phyloP scores from a whole-genome alignment of 345 rosid species.

The Orychophragmus violaceus region DNA sequence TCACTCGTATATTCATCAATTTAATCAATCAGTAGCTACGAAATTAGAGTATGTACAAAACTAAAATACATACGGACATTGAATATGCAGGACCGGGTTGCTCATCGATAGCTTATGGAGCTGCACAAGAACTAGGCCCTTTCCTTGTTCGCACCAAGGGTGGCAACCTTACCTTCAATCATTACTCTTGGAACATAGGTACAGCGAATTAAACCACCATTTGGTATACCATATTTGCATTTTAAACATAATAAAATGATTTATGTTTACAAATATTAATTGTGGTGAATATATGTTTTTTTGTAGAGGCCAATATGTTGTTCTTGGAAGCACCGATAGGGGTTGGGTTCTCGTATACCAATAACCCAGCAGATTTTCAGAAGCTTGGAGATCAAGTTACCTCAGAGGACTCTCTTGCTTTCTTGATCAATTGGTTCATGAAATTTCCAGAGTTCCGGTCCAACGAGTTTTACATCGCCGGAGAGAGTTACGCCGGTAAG shows the following conservation, averaged over 20 bases:
- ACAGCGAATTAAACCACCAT: neutral
- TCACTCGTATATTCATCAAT: neutral
- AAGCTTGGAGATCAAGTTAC: constrained; percentile 49
- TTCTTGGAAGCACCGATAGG: constrained; percentile 81
- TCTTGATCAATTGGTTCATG: constrained; percentile 59
- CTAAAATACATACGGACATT: neutral
- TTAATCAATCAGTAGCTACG: neutral
- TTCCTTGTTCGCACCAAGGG: constrained; percentile 42
- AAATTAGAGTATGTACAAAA: neutral
- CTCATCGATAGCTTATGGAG: constrained; percentile 73
- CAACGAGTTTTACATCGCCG: constrained; percentile 58
- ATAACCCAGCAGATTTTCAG: constrained; percentile 38
- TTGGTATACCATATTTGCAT: neutral
- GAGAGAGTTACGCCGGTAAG: constrained; percentile 85
- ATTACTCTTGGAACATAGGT: constrained; percentile 73
- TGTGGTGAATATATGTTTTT: neutral
- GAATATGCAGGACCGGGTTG: constrained; percentile 69
- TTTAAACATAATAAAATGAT: neutral
- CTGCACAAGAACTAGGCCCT: constrained; percentile 76
- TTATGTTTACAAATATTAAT: neutral
- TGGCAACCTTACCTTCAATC: constrained; percentile 37
- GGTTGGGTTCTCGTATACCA: constrained; percentile 81
- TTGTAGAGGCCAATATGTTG: constrained; percentile 64
- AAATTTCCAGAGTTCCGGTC: constrained; percentile 60
- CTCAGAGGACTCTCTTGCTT: constrained; percentile 51